Base-by-base conservation (phyloP, 805 yeast species). In the Monosporozyma unispora region DNA sequence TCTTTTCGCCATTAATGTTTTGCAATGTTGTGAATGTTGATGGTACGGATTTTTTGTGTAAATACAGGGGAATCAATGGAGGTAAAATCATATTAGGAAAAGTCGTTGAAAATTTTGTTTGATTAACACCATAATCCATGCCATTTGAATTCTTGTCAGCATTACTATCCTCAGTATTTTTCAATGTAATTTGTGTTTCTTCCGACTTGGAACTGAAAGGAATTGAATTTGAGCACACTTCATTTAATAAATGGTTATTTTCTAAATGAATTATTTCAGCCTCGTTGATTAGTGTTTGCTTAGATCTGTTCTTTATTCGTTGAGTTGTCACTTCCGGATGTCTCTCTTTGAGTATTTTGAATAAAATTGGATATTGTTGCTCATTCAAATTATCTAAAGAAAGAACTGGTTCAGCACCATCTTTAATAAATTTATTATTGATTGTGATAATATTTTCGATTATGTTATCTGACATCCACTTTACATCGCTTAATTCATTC, bases 1-100 rank as follows among this genome's bases (percentile, higher is more conserved):
- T 47, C 11, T 40, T 48, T 21, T 28, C 47, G 3, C 56, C 57
- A 40, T 44, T 53, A 10, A 56, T 48, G 39, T 52, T 56, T 43
- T 56, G 56, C 3, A 55, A 47, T 9, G 52, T 55, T 1, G 55
- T 52, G 16, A 48, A 48, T 8, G 55, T 52, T 6, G 56, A 53
- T 38, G 63, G 59, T 19, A 21, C 41, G 28, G 14, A 51, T 50
- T 12, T 49, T 42, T 21, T 21, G 12, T 22, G 42, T 39, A 39
- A 11, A 12, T 21, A 39, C 8, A 19, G 8, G 12, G 42, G 42
- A 22, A 39, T 21, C 21, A 39, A 21, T 10, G 21, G 42, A 21
- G 42, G 16, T 14, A 37, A 10, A 3, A 18, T 11, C 19, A 11
- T 9, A 37, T 37, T 5, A 7, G 41, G 8, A 18, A 23, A 19